Base-by-base conservation (phyloP, 2,329 filamentous ascomycete genomes). In the Colletotrichum trifolii region DNA sequence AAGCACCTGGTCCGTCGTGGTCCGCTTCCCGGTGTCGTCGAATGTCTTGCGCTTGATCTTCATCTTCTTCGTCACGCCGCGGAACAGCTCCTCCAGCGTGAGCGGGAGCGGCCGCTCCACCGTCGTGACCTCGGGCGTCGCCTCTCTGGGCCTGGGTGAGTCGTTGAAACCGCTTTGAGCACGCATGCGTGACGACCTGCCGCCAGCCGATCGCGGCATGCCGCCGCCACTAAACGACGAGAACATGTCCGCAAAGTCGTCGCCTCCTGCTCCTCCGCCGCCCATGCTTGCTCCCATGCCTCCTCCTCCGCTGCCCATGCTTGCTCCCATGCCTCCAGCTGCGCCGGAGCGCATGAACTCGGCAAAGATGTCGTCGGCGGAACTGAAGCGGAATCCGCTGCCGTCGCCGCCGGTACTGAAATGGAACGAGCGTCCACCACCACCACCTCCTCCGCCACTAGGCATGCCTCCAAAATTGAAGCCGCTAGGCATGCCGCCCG, bases 11-110 rank as follows among this genome's bases (percentile, higher is more conserved):
- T 99, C 96, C 66, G 94, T 92, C 3, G 90, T 91, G 47, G 88
- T 92, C 71, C 94, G 89, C 82, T 97, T 97, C 63, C 93, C 93
- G 1, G 85, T 89, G 17, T 89, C 84, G 77, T 99, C 96, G 76
- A 93, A 98, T 15, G 91, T 94, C 87, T 98, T 98, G 73, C 95
- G 88, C 83, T 97, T 97, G 69, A 98, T 97, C 82, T 96, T 97
- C 86, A 99, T 93, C 85, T 97, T 97, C 87, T 99, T 99, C 53
- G 91, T 93, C 40, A 89, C 88, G 45, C 96, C 96, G 34, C 86
- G 89, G 81, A 88, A 98, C 67, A 98, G 80, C 73, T 99, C 96
- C 77, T 99, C 96, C 39, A 99, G 81, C 2, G 91, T 88, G 25
- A 99, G 82, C 3, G 90, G 88, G 67, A 99, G 78, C 49, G 91